phyloP scores from a whole-genome alignment of 768 basidiomycete genomes.

The Hortiboletus flavorubellus region DNA sequence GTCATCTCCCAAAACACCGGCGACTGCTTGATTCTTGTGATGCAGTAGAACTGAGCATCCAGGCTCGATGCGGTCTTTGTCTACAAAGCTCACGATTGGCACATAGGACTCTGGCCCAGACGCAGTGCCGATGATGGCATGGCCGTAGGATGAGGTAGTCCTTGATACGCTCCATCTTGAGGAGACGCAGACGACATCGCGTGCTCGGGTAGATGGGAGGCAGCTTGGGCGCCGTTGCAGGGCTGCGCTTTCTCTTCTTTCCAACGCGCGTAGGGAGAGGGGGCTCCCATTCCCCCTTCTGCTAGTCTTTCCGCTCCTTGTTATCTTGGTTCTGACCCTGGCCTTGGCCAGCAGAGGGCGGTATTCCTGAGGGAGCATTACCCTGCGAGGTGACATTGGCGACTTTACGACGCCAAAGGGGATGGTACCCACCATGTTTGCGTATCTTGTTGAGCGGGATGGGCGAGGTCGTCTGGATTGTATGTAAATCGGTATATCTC shows the following conservation, averaged over 20 bases:
- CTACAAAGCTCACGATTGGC: conserved; percentile 95
- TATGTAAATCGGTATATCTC: no score
- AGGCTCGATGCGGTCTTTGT: conserved; percentile 96
- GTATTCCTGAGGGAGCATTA: conserved; percentile 66
- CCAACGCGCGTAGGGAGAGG: conserved; percentile 95
- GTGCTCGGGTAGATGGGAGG: conserved; percentile 93
- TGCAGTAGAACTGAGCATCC: conserved; percentile 93
- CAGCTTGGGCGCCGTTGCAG: conserved; percentile 84
- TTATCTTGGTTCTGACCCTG: conserved; percentile 47
- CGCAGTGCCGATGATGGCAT: conserved; percentile 96
- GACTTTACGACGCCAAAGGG: neutral
- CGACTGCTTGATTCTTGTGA: conserved; percentile 92
- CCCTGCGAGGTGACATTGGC: conserved; percentile 46
- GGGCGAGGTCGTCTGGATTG: conserved; percentile 6
- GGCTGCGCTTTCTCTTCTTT: conserved; percentile 94
- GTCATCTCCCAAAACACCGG: conserved; percentile 95
- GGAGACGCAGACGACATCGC: conserved; percentile 88
- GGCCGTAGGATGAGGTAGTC: conserved; percentile 96
- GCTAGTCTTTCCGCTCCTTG: conserved; percentile 43
- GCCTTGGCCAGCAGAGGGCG: conserved; percentile 32
- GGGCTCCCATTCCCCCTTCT: conserved; percentile 97
- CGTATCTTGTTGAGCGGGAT: conserved; percentile 2
- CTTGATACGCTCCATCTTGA: conserved; percentile 98
- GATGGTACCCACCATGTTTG: conserved; percentile 22
- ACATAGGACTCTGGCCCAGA: conserved; percentile 97